Evolutionary conservation across 2,329 filamentous ascomycete genomes (phyloP).

Genomic region (Zalaria obscura): DNA sequence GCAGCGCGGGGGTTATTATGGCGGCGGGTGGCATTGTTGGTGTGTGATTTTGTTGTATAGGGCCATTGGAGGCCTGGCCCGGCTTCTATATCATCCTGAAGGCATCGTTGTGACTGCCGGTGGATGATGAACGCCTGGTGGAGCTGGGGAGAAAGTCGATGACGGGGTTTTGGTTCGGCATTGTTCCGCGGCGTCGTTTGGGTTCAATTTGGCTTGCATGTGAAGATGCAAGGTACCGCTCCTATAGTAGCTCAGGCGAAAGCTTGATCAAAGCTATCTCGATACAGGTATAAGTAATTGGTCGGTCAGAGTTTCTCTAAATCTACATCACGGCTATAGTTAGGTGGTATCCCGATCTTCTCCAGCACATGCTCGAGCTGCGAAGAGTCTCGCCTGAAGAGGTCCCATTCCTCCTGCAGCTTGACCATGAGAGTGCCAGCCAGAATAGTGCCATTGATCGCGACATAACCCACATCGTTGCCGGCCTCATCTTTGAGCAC

Average conservation of each 20-base stretch:
- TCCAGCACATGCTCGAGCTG: conserved; percentile 29
- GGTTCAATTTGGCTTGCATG: too few species aligned
- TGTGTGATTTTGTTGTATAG: too few species aligned
- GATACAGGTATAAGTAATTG: background rate
- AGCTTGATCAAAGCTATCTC: too few species aligned
- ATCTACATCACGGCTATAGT: background rate
- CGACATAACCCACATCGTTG: conserved; percentile 27
- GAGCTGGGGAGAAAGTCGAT: too few species aligned
- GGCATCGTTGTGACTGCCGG: too few species aligned
- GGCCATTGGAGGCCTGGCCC: too few species aligned
- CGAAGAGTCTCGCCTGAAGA: conserved; percentile 25
- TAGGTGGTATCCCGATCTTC: conserved; percentile 23
- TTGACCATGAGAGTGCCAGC: conserved; percentile 47
- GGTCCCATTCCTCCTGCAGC: conserved; percentile 37
- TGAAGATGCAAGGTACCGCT: too few species aligned
- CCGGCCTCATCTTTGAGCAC: conserved; percentile 24
- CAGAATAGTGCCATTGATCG: conserved; percentile 42
- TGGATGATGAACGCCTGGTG: too few species aligned
- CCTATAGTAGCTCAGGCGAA: too few species aligned
- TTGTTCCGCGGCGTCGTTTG: too few species aligned
- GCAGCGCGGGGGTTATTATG: background rate
- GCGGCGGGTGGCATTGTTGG: background rate
- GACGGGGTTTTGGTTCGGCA: too few species aligned
- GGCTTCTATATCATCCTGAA: too few species aligned
- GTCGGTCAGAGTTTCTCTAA: background rate